Percentiles rank a stretch among this genome's conserved stretches.
Evolutionary conservation across 306 rosid genomes (phyloP).

Genomic region (Trichosanthes truncata): DNA sequence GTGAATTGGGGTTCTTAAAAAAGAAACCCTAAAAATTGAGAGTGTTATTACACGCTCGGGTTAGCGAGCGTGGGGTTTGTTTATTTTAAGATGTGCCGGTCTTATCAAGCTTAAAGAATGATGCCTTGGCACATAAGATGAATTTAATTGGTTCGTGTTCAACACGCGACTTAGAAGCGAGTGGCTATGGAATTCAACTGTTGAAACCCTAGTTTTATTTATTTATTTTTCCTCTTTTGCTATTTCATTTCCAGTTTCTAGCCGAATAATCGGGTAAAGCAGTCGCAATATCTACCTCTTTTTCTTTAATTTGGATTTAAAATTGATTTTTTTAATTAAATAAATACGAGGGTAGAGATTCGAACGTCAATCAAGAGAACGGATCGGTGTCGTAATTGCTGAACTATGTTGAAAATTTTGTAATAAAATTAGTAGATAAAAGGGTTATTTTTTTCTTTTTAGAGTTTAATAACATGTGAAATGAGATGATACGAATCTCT

Average conservation of each 20-base stretch:
- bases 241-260: not conserved
- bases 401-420: no score
- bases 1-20: slow-evolving; percentile 32
- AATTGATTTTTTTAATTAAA: no score
- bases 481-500: no score
- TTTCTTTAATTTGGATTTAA: not conserved
- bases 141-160: slow-evolving; percentile 32
- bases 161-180: not conserved
- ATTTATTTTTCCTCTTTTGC: not conserved
- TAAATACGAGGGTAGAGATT: no score
- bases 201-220: slow-evolving; percentile 54
- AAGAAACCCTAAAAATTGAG: slow-evolving; percentile 59
- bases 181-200: slow-evolving; percentile 16
- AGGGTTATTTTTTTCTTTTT: no score
- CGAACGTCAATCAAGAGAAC: no score
- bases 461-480: no score
- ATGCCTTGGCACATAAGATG: slow-evolving; percentile 49
- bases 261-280: not conserved
- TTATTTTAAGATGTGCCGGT: slow-evolving; percentile 34
- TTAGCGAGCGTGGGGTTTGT: slow-evolving; percentile 29
- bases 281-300: not conserved
- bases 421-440: no score
- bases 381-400: no score
- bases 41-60: slow-evolving; percentile 25
- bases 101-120: slow-evolving; percentile 45